phyloP scores from a whole-genome alignment of 2,329 filamentous ascomycete species.

The Venturia oleaginea region DNA sequence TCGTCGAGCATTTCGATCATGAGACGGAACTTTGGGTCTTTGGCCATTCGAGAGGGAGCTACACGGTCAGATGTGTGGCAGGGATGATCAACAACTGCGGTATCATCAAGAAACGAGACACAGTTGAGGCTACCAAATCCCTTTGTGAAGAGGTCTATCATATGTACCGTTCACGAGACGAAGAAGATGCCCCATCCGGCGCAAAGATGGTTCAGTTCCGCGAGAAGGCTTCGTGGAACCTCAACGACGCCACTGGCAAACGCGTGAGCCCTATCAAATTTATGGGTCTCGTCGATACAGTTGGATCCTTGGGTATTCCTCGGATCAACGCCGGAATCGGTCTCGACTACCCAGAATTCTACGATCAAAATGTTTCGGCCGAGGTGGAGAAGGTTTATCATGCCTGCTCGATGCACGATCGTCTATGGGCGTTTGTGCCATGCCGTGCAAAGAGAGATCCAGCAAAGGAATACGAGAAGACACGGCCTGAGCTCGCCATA shows the following conservation, averaged over 20 bases:
- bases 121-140: slow-evolving; percentile 12
- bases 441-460: slow-evolving; percentile 21
- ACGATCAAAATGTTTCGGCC: slow-evolving; percentile 25
- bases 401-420: slow-evolving; percentile 26
- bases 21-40: slow-evolving; percentile 16
- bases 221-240: slow-evolving; percentile 15
- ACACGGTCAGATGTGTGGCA: slow-evolving; percentile 24
- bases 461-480: slow-evolving; percentile 10
- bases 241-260: slow-evolving; percentile 12
- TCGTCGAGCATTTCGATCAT: slow-evolving; percentile 25
- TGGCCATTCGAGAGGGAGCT: slow-evolving; percentile 37
- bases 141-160: slow-evolving; percentile 16
- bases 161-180: slow-evolving; percentile 15
- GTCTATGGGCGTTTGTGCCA: slow-evolving; percentile 27
- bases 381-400: slow-evolving; percentile 27
- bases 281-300: slow-evolving; percentile 33
- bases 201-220: slow-evolving; percentile 15
- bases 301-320: slow-evolving; percentile 36
- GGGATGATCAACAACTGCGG: slow-evolving; percentile 20
- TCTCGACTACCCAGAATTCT: slow-evolving; percentile 28
- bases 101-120: slow-evolving; percentile 16
- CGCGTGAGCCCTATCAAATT: slow-evolving; percentile 1
- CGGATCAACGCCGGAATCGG: slow-evolving; percentile 32
- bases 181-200: neutral
- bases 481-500: slow-evolving; percentile 16